Percentiles rank a stretch among this genome's conserved stretches.
Evolutionary conservation across 805 yeast genomes (phyloP).

Genomic region (Teunomyces panamensis): DNA sequence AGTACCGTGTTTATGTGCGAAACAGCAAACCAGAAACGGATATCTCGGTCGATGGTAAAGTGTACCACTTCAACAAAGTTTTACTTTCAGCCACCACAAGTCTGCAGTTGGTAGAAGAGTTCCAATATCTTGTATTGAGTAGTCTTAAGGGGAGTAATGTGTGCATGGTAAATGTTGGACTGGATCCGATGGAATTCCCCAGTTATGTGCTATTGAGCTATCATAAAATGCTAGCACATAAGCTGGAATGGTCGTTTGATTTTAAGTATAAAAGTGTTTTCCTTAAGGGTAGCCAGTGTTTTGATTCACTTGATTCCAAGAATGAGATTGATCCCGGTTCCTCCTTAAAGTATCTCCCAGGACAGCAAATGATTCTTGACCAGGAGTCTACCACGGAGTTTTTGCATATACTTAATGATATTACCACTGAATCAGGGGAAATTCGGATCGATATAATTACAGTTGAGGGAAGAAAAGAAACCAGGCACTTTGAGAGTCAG

Average conservation of each 20-base stretch:
- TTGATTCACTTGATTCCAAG: neutral
- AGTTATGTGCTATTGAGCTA: neutral
- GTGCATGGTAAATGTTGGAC: neutral
- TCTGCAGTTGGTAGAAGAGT: slow-evolving; percentile 19
- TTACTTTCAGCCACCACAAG: slow-evolving; percentile 5
- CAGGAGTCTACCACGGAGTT: slow-evolving; percentile 7
- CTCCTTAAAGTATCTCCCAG: slow-evolving; percentile 6
- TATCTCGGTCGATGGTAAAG: neutral
- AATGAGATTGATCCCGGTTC: neutral
- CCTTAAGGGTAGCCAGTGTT: neutral
- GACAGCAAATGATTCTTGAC: slow-evolving; percentile 18
- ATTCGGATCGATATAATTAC: slow-evolving; percentile 9
- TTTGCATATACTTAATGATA: slow-evolving; percentile 1
- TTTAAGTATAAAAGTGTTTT: slow-evolving; percentile 10
- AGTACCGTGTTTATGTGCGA: slow-evolving; percentile 22
- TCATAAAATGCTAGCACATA: neutral
- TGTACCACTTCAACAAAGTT: slow-evolving; percentile 17
- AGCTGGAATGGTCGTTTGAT: slow-evolving; percentile 7
- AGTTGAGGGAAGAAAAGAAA: slow-evolving; percentile 8
- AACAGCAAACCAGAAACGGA: neutral
- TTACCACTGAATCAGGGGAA: neutral
- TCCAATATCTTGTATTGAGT: slow-evolving; percentile 17
- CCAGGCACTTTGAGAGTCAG: slow-evolving; percentile 9
- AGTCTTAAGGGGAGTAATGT: slow-evolving; percentile 16
- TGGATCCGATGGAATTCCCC: neutral